Percentiles rank a stretch among this genome's conserved stretches.
Conservation (phyloP, 371 early-diverging fungal genomes). For the Amoeboradix gromovi region DNA sequence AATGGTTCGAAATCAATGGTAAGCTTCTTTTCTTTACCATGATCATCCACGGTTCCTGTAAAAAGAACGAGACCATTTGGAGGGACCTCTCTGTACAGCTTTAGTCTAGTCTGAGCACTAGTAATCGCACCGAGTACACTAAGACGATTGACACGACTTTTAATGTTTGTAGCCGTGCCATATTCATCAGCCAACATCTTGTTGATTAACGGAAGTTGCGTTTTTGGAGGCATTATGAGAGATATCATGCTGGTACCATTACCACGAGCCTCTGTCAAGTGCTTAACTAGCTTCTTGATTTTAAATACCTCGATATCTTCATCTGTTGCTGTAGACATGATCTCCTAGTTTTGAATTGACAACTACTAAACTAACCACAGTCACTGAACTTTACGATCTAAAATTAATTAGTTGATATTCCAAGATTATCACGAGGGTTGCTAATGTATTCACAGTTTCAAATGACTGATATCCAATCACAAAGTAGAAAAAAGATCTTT, state of each 20-base stretch:
- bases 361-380: too few species aligned
- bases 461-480: too few species aligned
- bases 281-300: slow-evolving; percentile 88
- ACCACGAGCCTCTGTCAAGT: slow-evolving; percentile 76
- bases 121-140: slow-evolving; percentile 96
- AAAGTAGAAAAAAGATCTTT: too few species aligned
- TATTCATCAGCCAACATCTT: slow-evolving; percentile 97
- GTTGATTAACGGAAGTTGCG: slow-evolving; percentile 67
- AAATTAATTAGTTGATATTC: too few species aligned
- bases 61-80: slow-evolving; percentile 67
- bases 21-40: slow-evolving; percentile 97
- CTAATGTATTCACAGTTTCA: too few species aligned
- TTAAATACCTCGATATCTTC: slow-evolving; percentile 75
- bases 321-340: not conserved
- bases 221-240: slow-evolving; percentile 59
- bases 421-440: too few species aligned
- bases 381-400: too few species aligned
- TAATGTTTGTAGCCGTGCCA: slow-evolving; percentile 99
- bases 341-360: slow-evolving; percentile 1
- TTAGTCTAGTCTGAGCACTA: slow-evolving; percentile 91
- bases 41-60: slow-evolving; percentile 92
- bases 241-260: slow-evolving; percentile 99
- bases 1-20: slow-evolving; percentile 97
- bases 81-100: slow-evolving; percentile 75
- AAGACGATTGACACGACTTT: slow-evolving; percentile 91